These are phyloP conservation scores for Trichoderma koningii DNA, from an alignment of 2,329 filamentous ascomycete species.

Conservation along the genomic window DNA sequence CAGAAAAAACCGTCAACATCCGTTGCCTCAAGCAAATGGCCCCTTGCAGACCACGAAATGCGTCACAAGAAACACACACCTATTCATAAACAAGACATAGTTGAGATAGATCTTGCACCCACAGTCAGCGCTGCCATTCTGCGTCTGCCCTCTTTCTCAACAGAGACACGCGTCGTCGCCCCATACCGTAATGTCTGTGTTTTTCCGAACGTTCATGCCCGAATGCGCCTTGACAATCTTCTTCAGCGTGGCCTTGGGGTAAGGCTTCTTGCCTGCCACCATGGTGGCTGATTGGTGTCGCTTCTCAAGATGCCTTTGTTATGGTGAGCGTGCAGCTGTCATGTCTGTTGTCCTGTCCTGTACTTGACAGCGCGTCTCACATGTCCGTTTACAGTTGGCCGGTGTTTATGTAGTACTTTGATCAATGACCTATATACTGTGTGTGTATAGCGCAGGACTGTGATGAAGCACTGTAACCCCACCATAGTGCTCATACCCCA, in stretches of 20 bases:
- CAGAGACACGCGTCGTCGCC: neutral
- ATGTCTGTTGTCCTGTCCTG: neutral
- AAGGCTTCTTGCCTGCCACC: conserved; percentile 66
- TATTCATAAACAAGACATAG: conserved; percentile 79
- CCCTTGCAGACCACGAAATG: neutral
- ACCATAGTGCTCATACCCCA: conserved; percentile 21
- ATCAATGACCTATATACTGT: neutral
- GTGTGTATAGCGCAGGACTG: conserved; percentile 29
- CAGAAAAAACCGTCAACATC: neutral
- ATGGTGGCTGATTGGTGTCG: conserved; percentile 31
- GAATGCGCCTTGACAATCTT: conserved; percentile 90
- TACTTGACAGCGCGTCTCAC: conserved; percentile 4
- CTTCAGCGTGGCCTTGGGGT: conserved; percentile 81
- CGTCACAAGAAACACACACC: conserved; percentile 42
- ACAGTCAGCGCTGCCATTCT: conserved; percentile 33
- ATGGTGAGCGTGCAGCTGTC: conserved; percentile 14
- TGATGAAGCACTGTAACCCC: conserved; percentile 23
- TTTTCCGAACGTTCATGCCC: conserved; percentile 76
- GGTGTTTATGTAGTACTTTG: neutral
- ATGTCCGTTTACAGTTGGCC: conserved; percentile 3
- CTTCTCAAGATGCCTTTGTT: neutral
- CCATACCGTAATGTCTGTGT: conserved; percentile 77
- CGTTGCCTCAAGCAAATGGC: neutral
- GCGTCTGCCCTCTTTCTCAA: too few species aligned
- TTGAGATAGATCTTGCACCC: conserved; percentile 76